Evolutionary conservation across 2,329 filamentous ascomycete species (phyloP), one percentile per base, ranked within the genome.

Genomic region (Curvularia lunata): DNA sequence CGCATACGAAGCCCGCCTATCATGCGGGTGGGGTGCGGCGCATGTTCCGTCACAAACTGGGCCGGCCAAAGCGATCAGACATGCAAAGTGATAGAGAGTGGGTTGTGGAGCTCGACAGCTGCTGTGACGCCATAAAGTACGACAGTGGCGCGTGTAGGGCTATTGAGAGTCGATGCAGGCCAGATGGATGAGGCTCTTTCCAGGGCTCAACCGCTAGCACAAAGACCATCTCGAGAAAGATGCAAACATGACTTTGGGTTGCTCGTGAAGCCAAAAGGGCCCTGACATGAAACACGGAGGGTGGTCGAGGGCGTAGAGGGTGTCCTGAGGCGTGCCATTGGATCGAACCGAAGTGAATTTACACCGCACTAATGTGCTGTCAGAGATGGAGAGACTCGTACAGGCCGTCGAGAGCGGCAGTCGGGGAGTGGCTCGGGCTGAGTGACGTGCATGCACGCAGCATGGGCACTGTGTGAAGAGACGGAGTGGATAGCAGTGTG

Each of bases 1-100:
- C 19, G 23, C 34, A 27, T 28, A 58, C 19, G 18, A 37, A 37
- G 21, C 43, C 50, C 43, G 45, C 53, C 25, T 37, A 48, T 42
- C 32, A 41, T 45, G 23, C 38, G 34, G 23, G 37, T 53, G 49
- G 49, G 54, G 45, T 27, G 46, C 46, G 45, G 38, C 46, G 41
- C 42, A 43, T 34, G 43, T 45, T 55, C 38, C 38, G 37, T 52
- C 48, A 21, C n/a, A 43, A 28, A 38, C 37, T 38, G n/a, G 38
- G 38, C 16, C 43, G 25, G 53, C 18, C 48, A 56, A 18, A 49
- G 53, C 32, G 43, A 32, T 19, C 42, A 49, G 30, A 16, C 23
- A 34, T 23, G 10, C 32, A 25, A 38, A 23, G 28, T 19, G 28
- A 47, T 21, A 34, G 56, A 49, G 45, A 41, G 27, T 45, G 48